A percentile compares a stretch with the other conserved stretches of the same genome.
These are phyloP conservation scores for Trichoderma guizhouense DNA, from an alignment of 2,329 filamentous ascomycete genomes.

Conservation along the genomic window DNA sequence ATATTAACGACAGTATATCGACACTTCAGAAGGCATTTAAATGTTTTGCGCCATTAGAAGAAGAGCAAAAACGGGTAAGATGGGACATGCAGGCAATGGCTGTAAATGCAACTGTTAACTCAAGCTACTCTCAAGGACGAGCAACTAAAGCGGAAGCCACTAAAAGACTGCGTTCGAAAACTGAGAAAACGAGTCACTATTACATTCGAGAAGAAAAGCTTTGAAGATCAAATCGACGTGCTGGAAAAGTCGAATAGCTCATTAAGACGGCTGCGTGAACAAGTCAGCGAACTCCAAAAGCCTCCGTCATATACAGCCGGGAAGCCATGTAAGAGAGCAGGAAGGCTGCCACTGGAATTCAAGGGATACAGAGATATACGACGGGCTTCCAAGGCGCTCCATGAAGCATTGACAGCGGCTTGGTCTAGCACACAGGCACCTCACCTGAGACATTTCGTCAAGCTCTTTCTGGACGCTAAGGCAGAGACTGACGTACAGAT, in stretches of 20 bases:
- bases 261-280: background rate
- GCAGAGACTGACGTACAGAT: background rate
- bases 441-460: background rate
- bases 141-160: background rate
- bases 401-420: background rate
- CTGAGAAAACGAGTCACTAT: constrained; percentile 1
- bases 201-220: background rate
- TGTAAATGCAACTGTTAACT: background rate
- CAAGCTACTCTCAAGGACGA: background rate
- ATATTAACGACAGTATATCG: background rate
- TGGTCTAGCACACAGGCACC: background rate
- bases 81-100: background rate
- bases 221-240: background rate
- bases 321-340: background rate
- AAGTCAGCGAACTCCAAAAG: background rate
- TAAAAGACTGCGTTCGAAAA: background rate
- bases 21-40: background rate
- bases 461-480: background rate
- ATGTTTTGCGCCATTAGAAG: background rate
- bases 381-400: background rate
- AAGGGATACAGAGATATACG: background rate
- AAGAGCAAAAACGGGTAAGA: background rate
- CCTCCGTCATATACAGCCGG: background rate
- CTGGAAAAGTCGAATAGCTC: background rate
- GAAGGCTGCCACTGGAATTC: background rate